These are phyloP conservation scores for Solanum piurae DNA, from an alignment of 257 asterid species.

Conservation along the genomic window DNA sequence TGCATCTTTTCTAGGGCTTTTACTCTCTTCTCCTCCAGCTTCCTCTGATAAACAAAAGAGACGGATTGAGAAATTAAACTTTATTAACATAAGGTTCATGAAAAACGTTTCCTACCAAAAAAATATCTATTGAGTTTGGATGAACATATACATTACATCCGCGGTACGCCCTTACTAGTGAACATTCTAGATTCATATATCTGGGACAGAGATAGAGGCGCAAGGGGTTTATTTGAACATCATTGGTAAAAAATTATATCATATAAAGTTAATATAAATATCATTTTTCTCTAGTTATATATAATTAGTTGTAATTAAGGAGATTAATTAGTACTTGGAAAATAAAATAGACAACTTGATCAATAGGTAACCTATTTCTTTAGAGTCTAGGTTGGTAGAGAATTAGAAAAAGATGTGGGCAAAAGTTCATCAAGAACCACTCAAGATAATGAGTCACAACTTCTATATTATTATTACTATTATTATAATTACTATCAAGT, in stretches of 20 bases:
- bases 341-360: background rate
- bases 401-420: background rate
- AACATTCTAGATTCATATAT: background rate
- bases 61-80: background rate
- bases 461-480: too few relatives aligned
- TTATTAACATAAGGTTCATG: background rate
- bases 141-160: background rate
- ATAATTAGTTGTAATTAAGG: background rate
- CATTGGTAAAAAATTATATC: too few relatives aligned
- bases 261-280: background rate
- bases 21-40: slow-evolving; percentile 82
- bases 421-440: background rate
- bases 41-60: slow-evolving; percentile 36
- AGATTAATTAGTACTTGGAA: background rate
- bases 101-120: background rate
- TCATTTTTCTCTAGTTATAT: too few relatives aligned
- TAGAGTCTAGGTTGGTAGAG: background rate
- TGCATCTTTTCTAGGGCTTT: slow-evolving; percentile 88
- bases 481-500: background rate
- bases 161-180: background rate
- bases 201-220: background rate
- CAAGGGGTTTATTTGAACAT: background rate
- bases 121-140: background rate
- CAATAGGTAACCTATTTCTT: background rate
- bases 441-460: background rate